phyloP scores from a whole-genome alignment of 805 yeast species.

The Myxozyma neglecta region DNA sequence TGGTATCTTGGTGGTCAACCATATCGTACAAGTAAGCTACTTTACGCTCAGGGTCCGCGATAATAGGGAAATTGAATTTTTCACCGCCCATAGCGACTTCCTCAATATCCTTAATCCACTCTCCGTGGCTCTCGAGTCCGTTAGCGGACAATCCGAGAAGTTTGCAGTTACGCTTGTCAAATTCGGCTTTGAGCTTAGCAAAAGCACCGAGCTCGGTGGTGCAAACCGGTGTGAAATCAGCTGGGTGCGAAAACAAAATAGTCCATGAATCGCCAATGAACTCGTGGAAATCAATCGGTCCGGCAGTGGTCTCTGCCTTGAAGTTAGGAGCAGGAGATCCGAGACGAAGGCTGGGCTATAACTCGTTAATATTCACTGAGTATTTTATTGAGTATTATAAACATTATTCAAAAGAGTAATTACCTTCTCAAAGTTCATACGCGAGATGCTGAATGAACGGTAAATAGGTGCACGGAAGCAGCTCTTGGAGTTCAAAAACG shows the following conservation, averaged over 20 bases:
- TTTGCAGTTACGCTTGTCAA: slow-evolving; percentile 82
- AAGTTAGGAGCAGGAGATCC: slow-evolving; percentile 83
- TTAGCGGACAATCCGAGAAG: slow-evolving; percentile 90
- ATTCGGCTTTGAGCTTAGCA: slow-evolving; percentile 88
- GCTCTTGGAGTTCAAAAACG: not conserved
- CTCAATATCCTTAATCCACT: slow-evolving; percentile 91
- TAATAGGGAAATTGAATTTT: slow-evolving; percentile 81
- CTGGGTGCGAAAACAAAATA: slow-evolving; percentile 90
- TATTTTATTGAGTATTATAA: no score
- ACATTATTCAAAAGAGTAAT: not conserved
- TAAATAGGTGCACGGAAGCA: not conserved
- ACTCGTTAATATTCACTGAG: not conserved
- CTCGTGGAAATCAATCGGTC: slow-evolving; percentile 83
- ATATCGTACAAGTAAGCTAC: slow-evolving; percentile 80
- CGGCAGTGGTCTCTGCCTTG: slow-evolving; percentile 78
- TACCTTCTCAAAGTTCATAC: slow-evolving; percentile 8
- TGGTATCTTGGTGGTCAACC: slow-evolving; percentile 85
- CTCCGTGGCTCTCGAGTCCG: slow-evolving; percentile 75
- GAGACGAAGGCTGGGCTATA: slow-evolving; percentile 58
- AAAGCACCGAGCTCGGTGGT: slow-evolving; percentile 96
- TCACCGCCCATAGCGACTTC: slow-evolving; percentile 65
- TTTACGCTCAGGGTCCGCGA: slow-evolving; percentile 84
- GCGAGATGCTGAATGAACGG: slow-evolving; percentile 24
- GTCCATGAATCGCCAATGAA: slow-evolving; percentile 86
- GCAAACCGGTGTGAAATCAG: slow-evolving; percentile 95